A percentile compares a stretch with the other conserved stretches of the same genome.
These are phyloP conservation scores for Aureobasidium mangrovei DNA, from an alignment of 2,329 filamentous ascomycete genomes.

Conservation along the genomic window DNA sequence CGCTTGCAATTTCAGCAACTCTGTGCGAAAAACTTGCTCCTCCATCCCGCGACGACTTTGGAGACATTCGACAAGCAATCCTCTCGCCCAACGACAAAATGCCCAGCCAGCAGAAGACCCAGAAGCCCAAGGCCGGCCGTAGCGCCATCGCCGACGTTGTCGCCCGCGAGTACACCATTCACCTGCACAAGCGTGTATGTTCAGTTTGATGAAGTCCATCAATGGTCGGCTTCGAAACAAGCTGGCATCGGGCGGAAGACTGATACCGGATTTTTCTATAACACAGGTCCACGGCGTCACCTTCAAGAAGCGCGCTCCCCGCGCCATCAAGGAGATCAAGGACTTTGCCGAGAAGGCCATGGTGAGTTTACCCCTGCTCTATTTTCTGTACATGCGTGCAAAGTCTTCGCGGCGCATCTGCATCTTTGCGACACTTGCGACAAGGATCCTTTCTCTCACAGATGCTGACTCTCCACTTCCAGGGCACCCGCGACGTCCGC, in stretches of 20 bases:
- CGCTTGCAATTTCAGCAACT: constrained; percentile 3
- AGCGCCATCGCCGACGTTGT: constrained; percentile 99
- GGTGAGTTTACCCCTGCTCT: constrained; percentile 53
- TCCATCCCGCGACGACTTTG: neutral
- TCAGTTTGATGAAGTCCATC: constrained; percentile 66
- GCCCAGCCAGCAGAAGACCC: constrained; percentile 35
- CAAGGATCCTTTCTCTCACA: neutral
- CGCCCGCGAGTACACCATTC: constrained; percentile 99
- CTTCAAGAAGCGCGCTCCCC: constrained; percentile 99
- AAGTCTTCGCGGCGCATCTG: neutral
- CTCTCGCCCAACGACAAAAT: constrained; percentile 24
- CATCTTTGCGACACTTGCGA: neutral
- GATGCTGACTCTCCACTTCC: constrained; percentile 16
- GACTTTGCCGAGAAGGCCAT: constrained; percentile 87
- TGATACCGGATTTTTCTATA: constrained; percentile 36
- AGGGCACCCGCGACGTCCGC: constrained; percentile 96
- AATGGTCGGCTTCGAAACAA: constrained; percentile 31
- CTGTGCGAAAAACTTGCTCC: constrained; percentile 5
- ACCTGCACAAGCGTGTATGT: constrained; percentile 98
- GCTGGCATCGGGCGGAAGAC: constrained; percentile 58
- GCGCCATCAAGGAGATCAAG: constrained; percentile 99
- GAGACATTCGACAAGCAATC: constrained; percentile 10
- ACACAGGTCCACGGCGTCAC: constrained; percentile 82
- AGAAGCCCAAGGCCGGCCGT: constrained; percentile 68
- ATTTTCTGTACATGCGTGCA: neutral